phyloP scores from a whole-genome alignment of 257 asterid species.

The Capsicum pubescens region DNA sequence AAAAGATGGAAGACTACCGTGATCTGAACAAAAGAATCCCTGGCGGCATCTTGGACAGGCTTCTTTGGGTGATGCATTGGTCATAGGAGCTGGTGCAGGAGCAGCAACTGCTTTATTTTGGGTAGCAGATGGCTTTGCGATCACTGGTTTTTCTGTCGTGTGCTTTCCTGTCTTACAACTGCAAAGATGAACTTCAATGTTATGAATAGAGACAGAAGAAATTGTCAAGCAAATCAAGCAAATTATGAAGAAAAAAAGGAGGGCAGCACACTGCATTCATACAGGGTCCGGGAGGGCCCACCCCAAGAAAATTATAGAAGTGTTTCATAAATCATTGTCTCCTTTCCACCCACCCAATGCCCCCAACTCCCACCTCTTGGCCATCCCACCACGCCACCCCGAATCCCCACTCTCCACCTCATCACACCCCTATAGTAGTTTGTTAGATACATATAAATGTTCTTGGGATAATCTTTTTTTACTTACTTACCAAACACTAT shows the following conservation, averaged over 20 bases:
- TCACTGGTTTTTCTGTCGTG: conserved; percentile 52
- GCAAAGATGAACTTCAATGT: conserved; percentile 16
- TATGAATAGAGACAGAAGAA: background rate
- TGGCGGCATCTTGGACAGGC: conserved; percentile 86
- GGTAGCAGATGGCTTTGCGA: conserved; percentile 48
- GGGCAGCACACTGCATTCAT: background rate
- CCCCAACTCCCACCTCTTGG: background rate
- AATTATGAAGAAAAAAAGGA: background rate
- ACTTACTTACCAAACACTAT: background rate
- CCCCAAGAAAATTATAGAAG: background rate
- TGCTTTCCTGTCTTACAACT: conserved; percentile 63
- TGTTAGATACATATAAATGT: background rate
- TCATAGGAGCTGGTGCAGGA: conserved; percentile 36
- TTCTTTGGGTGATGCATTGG: conserved; percentile 51
- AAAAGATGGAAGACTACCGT: conserved; percentile 41
- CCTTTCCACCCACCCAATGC: background rate
- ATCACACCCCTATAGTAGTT: background rate
- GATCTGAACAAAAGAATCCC: conserved; percentile 88
- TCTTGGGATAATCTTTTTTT: background rate
- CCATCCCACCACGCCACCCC: background rate
- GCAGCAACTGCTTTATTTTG: conserved; percentile 44
- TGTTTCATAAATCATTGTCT: background rate
- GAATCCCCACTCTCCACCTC: background rate
- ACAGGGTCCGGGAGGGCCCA: background rate
- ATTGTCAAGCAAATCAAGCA: conserved; percentile 11